A percentile compares a stretch with the other conserved stretches of the same genome.
These are phyloP conservation scores for Cryptococcus hybrid DNA, from an alignment of 1,284 basidiomycete genomes.

Conservation along the genomic window DNA sequence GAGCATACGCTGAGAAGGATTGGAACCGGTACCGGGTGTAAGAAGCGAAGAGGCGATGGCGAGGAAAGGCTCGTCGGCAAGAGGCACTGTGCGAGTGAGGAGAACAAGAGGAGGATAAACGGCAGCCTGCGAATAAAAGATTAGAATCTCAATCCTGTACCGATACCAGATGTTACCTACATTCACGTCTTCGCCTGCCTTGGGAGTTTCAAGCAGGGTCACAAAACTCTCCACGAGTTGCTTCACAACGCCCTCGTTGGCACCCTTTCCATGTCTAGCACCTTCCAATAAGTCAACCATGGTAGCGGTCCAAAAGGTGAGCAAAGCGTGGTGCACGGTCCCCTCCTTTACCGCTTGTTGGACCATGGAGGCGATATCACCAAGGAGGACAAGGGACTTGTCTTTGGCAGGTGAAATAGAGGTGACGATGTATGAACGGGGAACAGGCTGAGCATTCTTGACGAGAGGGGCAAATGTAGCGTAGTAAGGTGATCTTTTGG, in stretches of 20 bases:
- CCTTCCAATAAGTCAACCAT: conserved; percentile 75
- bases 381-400: conserved; percentile 58
- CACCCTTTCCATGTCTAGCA: conserved; percentile 31
- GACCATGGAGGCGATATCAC: conserved; percentile 67
- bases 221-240: conserved; percentile 48
- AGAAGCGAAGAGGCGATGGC: conserved; percentile 38
- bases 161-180: conserved; percentile 17
- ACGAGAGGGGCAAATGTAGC: conserved; percentile 69
- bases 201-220: conserved; percentile 26
- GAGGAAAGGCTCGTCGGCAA: conserved; percentile 43
- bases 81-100: conserved; percentile 38
- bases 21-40: conserved; percentile 37
- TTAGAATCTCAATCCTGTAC: no score
- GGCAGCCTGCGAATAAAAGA: conserved; percentile 28
- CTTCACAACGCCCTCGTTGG: conserved; percentile 43
- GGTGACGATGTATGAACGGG: conserved; percentile 68
- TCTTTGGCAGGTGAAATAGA: conserved; percentile 57
- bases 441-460: conserved; percentile 67
- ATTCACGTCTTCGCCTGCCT: conserved; percentile 41
- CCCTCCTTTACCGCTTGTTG: conserved; percentile 56
- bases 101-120: conserved; percentile 48
- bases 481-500: conserved; percentile 46
- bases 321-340: conserved; percentile 65
- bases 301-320: conserved; percentile 80
- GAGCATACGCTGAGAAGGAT: conserved; percentile 43